Percentiles rank a stretch among this genome's conserved stretches.
phyloP scores from a whole-genome alignment of 2,329 filamentous ascomycete genomes.

The Teratosphaeria gauchensis region DNA sequence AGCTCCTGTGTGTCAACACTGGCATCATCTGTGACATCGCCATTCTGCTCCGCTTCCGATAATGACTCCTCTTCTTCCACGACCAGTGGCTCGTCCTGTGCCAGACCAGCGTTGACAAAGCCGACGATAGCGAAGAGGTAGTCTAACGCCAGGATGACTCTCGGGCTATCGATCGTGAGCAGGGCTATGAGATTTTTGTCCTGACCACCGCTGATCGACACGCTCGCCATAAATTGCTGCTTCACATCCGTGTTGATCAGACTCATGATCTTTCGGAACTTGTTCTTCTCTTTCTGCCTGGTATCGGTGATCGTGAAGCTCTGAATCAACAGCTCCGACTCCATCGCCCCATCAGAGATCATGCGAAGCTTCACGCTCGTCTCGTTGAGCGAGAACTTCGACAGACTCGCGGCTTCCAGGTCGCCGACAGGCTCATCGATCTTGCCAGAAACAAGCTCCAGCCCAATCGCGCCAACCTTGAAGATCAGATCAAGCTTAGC shows the following conservation, averaged over 20 bases:
- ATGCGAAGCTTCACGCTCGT: slow-evolving; percentile 87
- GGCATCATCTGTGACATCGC: slow-evolving; percentile 46
- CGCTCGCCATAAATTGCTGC: slow-evolving; percentile 95
- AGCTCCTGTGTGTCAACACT: slow-evolving; percentile 23
- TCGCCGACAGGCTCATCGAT: slow-evolving; percentile 70
- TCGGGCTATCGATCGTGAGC: slow-evolving; percentile 86
- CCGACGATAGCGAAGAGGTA: slow-evolving; percentile 84
- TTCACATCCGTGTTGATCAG: slow-evolving; percentile 84
- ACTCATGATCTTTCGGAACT: slow-evolving; percentile 97
- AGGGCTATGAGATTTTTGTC: slow-evolving; percentile 80
- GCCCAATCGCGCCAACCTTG: slow-evolving; percentile 72
- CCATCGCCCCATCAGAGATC: slow-evolving; percentile 81
- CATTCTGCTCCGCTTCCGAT: slow-evolving; percentile 28
- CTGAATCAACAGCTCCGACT: slow-evolving; percentile 85
- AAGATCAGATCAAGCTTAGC: slow-evolving; percentile 90
- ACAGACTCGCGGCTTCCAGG: slow-evolving; percentile 70
- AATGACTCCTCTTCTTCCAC: slow-evolving; percentile 47
- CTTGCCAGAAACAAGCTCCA: slow-evolving; percentile 74
- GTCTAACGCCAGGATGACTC: slow-evolving; percentile 89
- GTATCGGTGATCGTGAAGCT: slow-evolving; percentile 94
- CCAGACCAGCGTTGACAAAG: slow-evolving; percentile 64
- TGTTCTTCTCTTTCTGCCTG: slow-evolving; percentile 79
- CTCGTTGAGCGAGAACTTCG: slow-evolving; percentile 87
- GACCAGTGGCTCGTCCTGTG: slow-evolving; percentile 45
- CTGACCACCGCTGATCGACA: slow-evolving; percentile 80